phyloP scores from a whole-genome alignment of 257 asterid species.

The Scutellaria minor region DNA sequence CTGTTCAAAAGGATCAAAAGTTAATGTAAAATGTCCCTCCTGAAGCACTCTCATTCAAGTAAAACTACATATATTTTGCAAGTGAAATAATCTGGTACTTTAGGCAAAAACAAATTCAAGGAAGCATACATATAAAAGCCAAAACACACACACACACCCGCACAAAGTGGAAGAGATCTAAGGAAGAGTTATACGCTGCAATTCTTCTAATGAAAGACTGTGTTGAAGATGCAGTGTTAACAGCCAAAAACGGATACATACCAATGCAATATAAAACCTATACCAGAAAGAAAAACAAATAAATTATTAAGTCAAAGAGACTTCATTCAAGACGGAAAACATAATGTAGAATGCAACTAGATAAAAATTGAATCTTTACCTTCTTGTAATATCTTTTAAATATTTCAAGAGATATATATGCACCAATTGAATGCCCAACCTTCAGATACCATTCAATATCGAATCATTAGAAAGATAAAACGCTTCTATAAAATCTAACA shows the following conservation, averaged over 20 bases:
- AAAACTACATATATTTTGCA: background rate
- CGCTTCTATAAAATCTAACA: constrained; percentile 19
- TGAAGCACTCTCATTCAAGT: background rate
- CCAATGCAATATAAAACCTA: constrained; percentile 69
- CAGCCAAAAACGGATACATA: constrained; percentile 86
- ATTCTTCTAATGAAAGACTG: constrained; percentile 73
- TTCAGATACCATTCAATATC: constrained; percentile 43
- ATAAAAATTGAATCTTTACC: constrained; percentile 48
- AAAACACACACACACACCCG: background rate
- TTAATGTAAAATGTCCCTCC: background rate
- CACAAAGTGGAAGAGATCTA: constrained; percentile 11
- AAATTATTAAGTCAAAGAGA: constrained; percentile 5
- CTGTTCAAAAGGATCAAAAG: background rate
- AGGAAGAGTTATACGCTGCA: constrained; percentile 47
- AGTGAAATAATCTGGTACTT: background rate
- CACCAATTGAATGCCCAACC: constrained; percentile 97
- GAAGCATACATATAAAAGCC: background rate
- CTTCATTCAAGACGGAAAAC: constrained; percentile 5
- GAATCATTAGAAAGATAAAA: constrained; percentile 26
- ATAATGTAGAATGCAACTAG: background rate
- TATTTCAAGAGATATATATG: constrained; percentile 73
- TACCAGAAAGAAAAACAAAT: constrained; percentile 31
- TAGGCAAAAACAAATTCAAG: background rate
- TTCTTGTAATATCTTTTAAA: constrained; percentile 63
- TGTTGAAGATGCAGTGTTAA: constrained; percentile 56